Percentiles rank a stretch among this genome's conserved stretches.
Conservation (phyloP, 2,329 filamentous ascomycete species). For the Pseudogymnoascus sp. region DNA sequence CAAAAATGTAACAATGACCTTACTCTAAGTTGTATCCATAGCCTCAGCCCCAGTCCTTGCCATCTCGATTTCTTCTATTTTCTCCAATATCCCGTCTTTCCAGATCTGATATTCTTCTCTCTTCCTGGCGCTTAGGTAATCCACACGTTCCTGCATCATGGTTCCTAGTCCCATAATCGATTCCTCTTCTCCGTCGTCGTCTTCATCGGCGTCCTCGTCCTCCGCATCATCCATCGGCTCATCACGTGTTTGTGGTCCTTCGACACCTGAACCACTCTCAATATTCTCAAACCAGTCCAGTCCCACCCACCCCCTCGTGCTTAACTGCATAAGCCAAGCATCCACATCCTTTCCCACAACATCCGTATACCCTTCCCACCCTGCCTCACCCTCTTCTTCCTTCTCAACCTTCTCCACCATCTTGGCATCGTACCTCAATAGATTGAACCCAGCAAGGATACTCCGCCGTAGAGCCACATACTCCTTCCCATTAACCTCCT, state of each 20-base stretch:
- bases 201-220: slow-evolving; percentile 27
- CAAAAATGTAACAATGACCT: neutral
- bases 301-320: slow-evolving; percentile 40
- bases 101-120: slow-evolving; percentile 55
- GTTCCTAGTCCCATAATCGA: slow-evolving; percentile 33
- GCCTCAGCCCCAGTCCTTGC: slow-evolving; percentile 11
- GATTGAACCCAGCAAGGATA: slow-evolving; percentile 38
- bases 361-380: slow-evolving; percentile 47
- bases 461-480: slow-evolving; percentile 42
- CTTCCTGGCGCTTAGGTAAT: slow-evolving; percentile 60
- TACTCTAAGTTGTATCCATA: slow-evolving; percentile 10
- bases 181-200: slow-evolving; percentile 26
- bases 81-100: slow-evolving; percentile 53
- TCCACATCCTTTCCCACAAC: slow-evolving; percentile 51
- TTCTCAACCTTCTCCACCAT: slow-evolving; percentile 38
- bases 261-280: slow-evolving; percentile 27
- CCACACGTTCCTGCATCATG: slow-evolving; percentile 70
- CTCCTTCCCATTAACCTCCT: slow-evolving; percentile 30
- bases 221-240: slow-evolving; percentile 21
- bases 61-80: slow-evolving; percentile 43
- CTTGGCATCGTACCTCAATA: slow-evolving; percentile 32
- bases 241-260: neutral
- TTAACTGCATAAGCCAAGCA: slow-evolving; percentile 51
- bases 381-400: slow-evolving; percentile 37
- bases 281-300: slow-evolving; percentile 54